Evolutionary conservation across 1,284 basidiomycete genomes (phyloP).

Genomic region (Taiwanofungus camphoratus): DNA sequence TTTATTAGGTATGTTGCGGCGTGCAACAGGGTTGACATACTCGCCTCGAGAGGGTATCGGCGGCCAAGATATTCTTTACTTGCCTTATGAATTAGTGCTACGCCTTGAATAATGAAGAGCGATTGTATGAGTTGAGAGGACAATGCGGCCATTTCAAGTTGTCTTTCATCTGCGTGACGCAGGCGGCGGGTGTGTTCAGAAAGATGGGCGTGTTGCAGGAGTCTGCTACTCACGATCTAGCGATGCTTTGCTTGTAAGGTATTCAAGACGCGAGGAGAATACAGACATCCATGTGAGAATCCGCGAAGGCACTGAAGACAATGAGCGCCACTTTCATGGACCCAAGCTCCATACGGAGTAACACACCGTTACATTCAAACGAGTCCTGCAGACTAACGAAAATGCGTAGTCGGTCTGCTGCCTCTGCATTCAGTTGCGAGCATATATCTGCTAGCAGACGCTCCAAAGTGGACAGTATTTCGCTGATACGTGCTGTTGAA

Average conservation of each 20-base stretch:
- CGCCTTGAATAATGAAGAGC: conserved; percentile 72
- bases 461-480: conserved; percentile 53
- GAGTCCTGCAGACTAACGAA: conserved; percentile 67
- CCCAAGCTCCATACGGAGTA: neutral
- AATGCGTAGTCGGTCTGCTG: conserved; percentile 37
- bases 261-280: conserved; percentile 21
- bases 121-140: conserved; percentile 49
- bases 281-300: conserved; percentile 45
- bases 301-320: conserved; percentile 49
- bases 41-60: conserved; percentile 65
- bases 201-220: neutral
- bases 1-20: neutral
- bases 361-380: conserved; percentile 73
- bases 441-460: conserved; percentile 52
- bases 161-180: conserved; percentile 32
- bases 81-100: conserved; percentile 62
- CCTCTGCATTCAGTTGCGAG: conserved; percentile 31
- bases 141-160: conserved; percentile 37
- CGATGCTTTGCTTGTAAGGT: conserved; percentile 19
- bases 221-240: conserved; percentile 21
- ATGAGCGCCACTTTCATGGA: neutral
- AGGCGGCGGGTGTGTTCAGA: neutral
- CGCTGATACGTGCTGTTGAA: conserved; percentile 41
- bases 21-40: conserved; percentile 17
- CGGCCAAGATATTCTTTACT: conserved; percentile 72